Conservation (phyloP, 2,329 filamentous ascomycete genomes). For the Monosporascus ibericus region DNA sequence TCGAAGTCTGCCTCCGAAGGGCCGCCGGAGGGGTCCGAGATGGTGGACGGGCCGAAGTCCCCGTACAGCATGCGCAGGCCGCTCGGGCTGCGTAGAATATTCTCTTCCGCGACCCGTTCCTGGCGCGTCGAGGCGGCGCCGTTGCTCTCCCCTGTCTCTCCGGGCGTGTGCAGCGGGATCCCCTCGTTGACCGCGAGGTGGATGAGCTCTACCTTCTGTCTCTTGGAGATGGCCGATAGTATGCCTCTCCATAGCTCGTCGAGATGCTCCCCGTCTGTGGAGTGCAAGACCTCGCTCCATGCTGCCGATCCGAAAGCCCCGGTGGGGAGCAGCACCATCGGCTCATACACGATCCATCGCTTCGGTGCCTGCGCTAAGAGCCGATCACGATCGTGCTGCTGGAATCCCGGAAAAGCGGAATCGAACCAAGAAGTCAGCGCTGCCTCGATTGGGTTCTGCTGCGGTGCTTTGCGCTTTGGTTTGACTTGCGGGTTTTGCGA, state of each 20-base stretch:
- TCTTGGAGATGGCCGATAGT: constrained; percentile 38
- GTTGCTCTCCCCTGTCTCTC: too few relatives aligned
- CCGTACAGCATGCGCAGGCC: constrained; percentile 66
- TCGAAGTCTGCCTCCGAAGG: constrained; percentile 48
- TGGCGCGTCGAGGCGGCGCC: too few relatives aligned
- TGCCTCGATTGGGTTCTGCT: constrained; percentile 12
- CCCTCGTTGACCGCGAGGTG: constrained; percentile 57
- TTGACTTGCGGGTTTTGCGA: background rate
- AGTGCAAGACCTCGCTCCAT: constrained; percentile 34
- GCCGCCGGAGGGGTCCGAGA: constrained; percentile 9
- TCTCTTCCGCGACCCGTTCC: constrained; percentile 39
- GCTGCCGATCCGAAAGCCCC: constrained; percentile 44
- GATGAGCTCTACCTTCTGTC: constrained; percentile 36
- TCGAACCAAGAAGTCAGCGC: constrained; percentile 11
- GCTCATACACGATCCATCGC: constrained; percentile 54
- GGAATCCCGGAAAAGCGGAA: background rate
- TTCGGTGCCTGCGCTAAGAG: constrained; percentile 43
- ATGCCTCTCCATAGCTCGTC: constrained; percentile 42
- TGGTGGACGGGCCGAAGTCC: constrained; percentile 57
- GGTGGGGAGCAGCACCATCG: constrained; percentile 54
- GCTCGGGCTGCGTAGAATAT: constrained; percentile 67
- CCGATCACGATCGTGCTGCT: constrained; percentile 1
- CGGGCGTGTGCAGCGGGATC: constrained; percentile 41
- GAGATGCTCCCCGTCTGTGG: constrained; percentile 8
- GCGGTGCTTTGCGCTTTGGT: constrained; percentile 1